Base-by-base conservation (phyloP, 306 rosid genomes). In the Sicyos edulis region DNA sequence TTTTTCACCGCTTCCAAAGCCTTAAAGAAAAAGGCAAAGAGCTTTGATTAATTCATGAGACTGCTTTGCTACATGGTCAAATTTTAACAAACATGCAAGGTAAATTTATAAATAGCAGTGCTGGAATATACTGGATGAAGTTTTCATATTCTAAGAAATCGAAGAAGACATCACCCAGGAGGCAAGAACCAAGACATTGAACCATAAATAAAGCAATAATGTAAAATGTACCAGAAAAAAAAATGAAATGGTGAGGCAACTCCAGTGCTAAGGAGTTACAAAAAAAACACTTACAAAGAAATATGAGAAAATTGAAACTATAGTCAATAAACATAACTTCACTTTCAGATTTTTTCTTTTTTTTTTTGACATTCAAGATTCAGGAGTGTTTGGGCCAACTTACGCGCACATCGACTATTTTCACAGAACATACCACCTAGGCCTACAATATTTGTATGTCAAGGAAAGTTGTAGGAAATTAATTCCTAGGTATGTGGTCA, bases 1-100 rank as follows among this genome's bases (percentile, higher is more conserved):
- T 77, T 88, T 79, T 85, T 83, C 52, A 68, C 77, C 44, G 89
- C 96, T 79, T 93, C 96, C 78, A 90, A 82, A 71, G 97, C 98
- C 98, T 93, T 64, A 76, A 77, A 45, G 44, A 49, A 34, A 56
- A 32, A 76, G 47, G 21, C 21, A 47, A 47, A 13, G 10, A 22
- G 6, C 40, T 0, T 12, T 20, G 19, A 45, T 45, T 49, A 49
- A 68, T 49, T 68, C 6, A 20, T 66, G 49, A 11, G 7, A 61
- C 47, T 14, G 49, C 49, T 58, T 58, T 2, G n/a, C 15, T 21
- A 21, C 15, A 16, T 60, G 66, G 20, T 60, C 66, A 29, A 14
- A 29, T 13, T 60, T 14, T 26, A 60, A 60, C 32, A 29, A 60
- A 16, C 19, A 60, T 14, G 45, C 45, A 29, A 3, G 16, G 66